These are phyloP conservation scores for Botrytis medusae DNA, from an alignment of 2,329 filamentous ascomycete species.

Conservation along the genomic window DNA sequence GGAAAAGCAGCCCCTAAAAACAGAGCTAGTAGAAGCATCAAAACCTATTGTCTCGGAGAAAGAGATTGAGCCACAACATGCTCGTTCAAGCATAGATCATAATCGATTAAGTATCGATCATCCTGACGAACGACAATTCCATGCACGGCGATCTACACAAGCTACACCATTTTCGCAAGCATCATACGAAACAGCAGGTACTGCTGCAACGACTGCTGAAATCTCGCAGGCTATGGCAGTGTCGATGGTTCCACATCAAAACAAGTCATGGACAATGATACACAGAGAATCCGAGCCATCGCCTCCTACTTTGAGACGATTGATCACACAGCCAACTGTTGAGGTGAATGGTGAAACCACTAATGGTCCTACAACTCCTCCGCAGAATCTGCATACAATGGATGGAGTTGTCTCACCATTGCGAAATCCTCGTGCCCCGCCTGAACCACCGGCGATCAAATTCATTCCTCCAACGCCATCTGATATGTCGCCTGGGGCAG, in stretches of 20 bases:
- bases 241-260: conserved; percentile 63
- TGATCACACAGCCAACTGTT: conserved; percentile 24
- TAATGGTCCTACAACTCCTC: conserved; percentile 51
- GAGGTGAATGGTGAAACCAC: conserved; percentile 43
- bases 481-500: conserved; percentile 54
- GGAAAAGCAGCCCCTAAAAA: conserved; percentile 26
- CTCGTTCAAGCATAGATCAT: conserved; percentile 46
- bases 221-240: conserved; percentile 63
- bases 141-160: conserved; percentile 50
- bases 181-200: conserved; percentile 61
- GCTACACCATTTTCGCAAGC: conserved; percentile 62
- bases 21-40: conserved; percentile 18
- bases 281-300: conserved; percentile 9
- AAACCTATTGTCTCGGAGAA: conserved; percentile 23
- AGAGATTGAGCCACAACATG: conserved; percentile 25
- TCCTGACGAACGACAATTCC: conserved; percentile 41
- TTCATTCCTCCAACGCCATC: conserved; percentile 65
- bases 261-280: conserved; percentile 48
- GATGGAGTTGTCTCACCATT: conserved; percentile 61
- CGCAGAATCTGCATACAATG: conserved; percentile 49
- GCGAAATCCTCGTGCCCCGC: conserved; percentile 60
- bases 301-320: conserved; percentile 20
- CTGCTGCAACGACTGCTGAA: conserved; percentile 51
- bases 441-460: conserved; percentile 56
- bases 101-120: conserved; percentile 47